Evolutionary conservation across 257 asterid genomes (phyloP).

Genomic region (Galeopsis tetrahit): DNA sequence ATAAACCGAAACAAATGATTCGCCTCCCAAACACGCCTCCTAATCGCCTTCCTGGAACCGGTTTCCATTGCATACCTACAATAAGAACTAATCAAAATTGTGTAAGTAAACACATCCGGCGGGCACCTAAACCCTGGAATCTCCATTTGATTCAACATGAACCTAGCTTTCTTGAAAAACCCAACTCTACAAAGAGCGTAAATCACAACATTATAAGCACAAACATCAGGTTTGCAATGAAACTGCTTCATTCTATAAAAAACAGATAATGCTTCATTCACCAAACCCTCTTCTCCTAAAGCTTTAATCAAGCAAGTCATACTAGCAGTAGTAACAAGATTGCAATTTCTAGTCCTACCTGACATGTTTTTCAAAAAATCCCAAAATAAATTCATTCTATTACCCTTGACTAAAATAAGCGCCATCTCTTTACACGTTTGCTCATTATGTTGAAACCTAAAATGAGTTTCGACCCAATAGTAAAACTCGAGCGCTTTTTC

Average conservation of each 20-base stretch:
- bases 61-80: constrained; percentile 78
- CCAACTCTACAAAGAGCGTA: constrained; percentile 85
- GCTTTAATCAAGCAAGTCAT: constrained; percentile 83
- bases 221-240: constrained; percentile 80
- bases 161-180: constrained; percentile 77
- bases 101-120: constrained; percentile 76
- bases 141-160: constrained; percentile 82
- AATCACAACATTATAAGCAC: constrained; percentile 72
- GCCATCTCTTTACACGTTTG: constrained; percentile 89
- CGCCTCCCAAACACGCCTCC: constrained; percentile 92
- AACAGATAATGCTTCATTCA: constrained; percentile 73
- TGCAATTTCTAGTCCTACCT: constrained; percentile 36
- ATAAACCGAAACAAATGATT: constrained; percentile 84
- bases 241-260: constrained; percentile 92
- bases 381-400: constrained; percentile 63
- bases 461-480: constrained; percentile 73
- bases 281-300: constrained; percentile 87
- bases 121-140: constrained; percentile 87
- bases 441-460: constrained; percentile 70
- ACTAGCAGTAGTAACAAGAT: constrained; percentile 65
- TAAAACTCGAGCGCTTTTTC: constrained; percentile 80
- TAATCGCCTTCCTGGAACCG: constrained; percentile 76
- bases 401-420: constrained; percentile 74
- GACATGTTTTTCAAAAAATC: constrained; percentile 87
- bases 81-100: constrained; percentile 77